Percentiles rank a stretch among this genome's conserved stretches.
Evolutionary conservation across 257 asterid species (phyloP).

Genomic region (Primulina eburnea): DNA sequence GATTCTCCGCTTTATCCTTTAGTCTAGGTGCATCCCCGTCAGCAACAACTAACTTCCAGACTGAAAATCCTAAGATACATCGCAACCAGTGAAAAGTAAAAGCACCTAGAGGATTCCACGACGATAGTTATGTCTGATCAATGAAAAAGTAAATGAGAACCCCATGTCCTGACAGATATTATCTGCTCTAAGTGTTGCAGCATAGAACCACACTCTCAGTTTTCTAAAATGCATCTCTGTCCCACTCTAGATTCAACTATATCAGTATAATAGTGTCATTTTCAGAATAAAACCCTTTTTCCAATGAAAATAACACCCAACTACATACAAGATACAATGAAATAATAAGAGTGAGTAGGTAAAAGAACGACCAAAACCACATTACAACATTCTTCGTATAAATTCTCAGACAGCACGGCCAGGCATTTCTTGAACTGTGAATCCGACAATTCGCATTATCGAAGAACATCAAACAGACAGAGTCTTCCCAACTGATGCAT

Average conservation of each 20-base stretch:
- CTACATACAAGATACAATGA: not conserved
- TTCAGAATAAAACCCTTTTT: constrained; percentile 19
- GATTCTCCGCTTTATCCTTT: constrained; percentile 7
- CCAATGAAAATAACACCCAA: not conserved
- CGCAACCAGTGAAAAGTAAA: not conserved
- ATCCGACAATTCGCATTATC: not conserved
- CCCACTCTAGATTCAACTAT: constrained; percentile 24
- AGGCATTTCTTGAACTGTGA: not conserved
- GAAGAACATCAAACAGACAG: not conserved
- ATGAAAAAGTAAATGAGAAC: not conserved
- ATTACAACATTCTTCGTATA: not conserved
- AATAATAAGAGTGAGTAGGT: not conserved
- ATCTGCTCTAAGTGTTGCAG: constrained; percentile 8
- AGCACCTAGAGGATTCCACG: constrained; percentile 20
- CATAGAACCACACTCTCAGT: constrained; percentile 15
- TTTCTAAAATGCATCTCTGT: constrained; percentile 14
- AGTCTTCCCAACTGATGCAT: not conserved
- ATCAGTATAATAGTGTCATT: constrained; percentile 24
- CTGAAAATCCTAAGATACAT: not conserved
- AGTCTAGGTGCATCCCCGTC: constrained; percentile 11
- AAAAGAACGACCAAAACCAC: not conserved
- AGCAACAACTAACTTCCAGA: not conserved
- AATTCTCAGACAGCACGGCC: not conserved
- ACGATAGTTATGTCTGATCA: not conserved
- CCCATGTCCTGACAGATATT: constrained; percentile 2